These are phyloP conservation scores for Dissoconium aciculare DNA, from an alignment of 2,329 filamentous ascomycete genomes.

Conservation along the genomic window DNA sequence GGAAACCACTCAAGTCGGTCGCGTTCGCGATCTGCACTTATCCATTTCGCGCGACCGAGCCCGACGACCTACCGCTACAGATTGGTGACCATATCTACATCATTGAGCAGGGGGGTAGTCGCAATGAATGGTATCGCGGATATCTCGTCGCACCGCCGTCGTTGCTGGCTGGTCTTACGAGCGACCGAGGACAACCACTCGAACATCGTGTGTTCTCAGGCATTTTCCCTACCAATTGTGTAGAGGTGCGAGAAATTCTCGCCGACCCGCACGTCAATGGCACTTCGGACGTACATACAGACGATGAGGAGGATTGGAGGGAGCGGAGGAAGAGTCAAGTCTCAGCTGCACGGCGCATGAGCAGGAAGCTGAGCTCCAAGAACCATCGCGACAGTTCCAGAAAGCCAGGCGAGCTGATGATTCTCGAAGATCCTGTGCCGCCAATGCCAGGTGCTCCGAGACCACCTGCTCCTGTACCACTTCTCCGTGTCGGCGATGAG, in stretches of 20 bases:
- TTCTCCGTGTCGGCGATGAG: conserved; percentile 96
- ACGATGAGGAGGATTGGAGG: conserved; percentile 29
- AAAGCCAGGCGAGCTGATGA: conserved; percentile 11
- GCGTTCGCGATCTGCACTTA: conserved; percentile 95
- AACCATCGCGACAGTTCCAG: conserved; percentile 14
- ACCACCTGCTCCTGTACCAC: conserved; percentile 82
- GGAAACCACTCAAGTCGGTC: conserved; percentile 91
- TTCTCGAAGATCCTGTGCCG: conserved; percentile 21
- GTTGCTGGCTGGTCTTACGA: conserved; percentile 78
- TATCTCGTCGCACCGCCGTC: conserved; percentile 92
- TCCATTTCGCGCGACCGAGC: conserved; percentile 73
- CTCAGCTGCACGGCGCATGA: conserved; percentile 15
- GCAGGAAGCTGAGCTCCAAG: conserved; percentile 19
- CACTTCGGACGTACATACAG: conserved; percentile 12
- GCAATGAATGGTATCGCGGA: conserved; percentile 85
- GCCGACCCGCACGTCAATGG: conserved; percentile 41
- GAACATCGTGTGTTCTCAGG: conserved; percentile 97
- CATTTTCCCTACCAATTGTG: conserved; percentile 87
- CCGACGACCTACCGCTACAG: conserved; percentile 87
- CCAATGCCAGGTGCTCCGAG: conserved; percentile 56
- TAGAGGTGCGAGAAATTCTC: conserved; percentile 85
- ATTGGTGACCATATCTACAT: conserved; percentile 98
- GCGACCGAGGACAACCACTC: conserved; percentile 77
- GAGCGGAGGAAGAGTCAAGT: conserved; percentile 20
- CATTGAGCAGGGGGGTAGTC: conserved; percentile 76